Evolutionary conservation across 768 basidiomycete genomes (phyloP), one percentile per base, ranked within the genome.

Genomic region (Tubosaeta brunneosetosa): DNA sequence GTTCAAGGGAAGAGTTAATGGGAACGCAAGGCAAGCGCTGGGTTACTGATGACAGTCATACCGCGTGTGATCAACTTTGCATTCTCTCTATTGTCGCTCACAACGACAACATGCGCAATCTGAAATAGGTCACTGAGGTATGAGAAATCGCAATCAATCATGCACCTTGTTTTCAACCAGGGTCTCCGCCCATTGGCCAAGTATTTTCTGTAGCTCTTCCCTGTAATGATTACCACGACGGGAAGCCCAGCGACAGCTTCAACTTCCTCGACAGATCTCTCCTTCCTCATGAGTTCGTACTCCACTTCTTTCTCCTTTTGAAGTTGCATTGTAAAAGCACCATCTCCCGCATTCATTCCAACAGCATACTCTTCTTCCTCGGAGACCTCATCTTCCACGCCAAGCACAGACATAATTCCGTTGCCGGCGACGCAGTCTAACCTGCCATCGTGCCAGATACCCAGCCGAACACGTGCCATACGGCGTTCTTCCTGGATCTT

Each of bases 91-190:
- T 92, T 93, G 65, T 98, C 91, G 59, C 91, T 91, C 41, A 94
- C 73, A 32, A 98, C 83, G 44, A 99, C 75, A 43, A 97, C 92
- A 68, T 98, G 94, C 0, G 95, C 95, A 51, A 91, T 74, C 90
- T 93, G 55, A 22, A 38, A 19, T n/a, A 8, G 7, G 3, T 49
- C 40, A 26, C 38, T n/a, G 37, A 52, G 47, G 41, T 22, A 50
- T 31, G 26, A 13, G 16, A 6, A 44, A 31, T 48, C 6, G 19
- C 25, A 34, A 27, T 25, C 4, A 1, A 31, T 22, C 7, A 56
- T 72, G 40, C 51, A 90, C 91, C 74, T 86, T 80, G 57, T 84
- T 89, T 64, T 97, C 91, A 0, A 85, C 83, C 42, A 98, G 72
- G 10, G 74, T 76, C 0, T 90, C 91, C 3, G 83, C 86, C 95